Conservation (phyloP, 345 rosid species). For the Triadica sebifera region DNA sequence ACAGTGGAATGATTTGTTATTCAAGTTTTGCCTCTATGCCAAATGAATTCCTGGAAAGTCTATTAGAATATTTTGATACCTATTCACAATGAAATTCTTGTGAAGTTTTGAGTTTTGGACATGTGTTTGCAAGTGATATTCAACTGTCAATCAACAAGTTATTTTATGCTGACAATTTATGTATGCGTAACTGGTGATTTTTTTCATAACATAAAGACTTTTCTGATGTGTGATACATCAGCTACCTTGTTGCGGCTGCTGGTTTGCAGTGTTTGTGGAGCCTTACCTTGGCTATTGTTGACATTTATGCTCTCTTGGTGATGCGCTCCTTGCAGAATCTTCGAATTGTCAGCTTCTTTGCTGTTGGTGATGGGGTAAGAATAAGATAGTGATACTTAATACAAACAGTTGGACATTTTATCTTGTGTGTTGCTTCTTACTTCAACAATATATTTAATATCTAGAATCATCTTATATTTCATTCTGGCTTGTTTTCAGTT, state of each 20-base stretch:
- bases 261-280: slow-evolving; percentile 79
- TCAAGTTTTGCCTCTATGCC: not conserved
- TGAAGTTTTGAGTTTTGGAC: not conserved
- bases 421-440: not conserved
- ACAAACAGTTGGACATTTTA: no score
- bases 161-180: not conserved
- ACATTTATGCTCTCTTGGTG: slow-evolving; percentile 65
- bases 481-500: not conserved
- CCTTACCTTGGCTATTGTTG: slow-evolving; percentile 50
- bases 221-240: slow-evolving; percentile 38
- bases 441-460: not conserved
- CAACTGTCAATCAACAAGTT: not conserved
- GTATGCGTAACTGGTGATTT: not conserved
- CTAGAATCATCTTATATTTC: not conserved
- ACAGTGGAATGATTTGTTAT: not conserved
- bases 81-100: not conserved
- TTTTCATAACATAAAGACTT: slow-evolving; percentile 14
- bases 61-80: no score
- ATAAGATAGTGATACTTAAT: slow-evolving; percentile 12
- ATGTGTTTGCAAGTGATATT: not conserved
- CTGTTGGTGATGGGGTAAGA: slow-evolving; percentile 80
- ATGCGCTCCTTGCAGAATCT: slow-evolving; percentile 63
- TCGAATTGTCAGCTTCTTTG: slow-evolving; percentile 47
- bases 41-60: not conserved
- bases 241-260: slow-evolving; percentile 78